A percentile compares a stretch with the other conserved stretches of the same genome.
Conservation (phyloP, 345 rosid species). For the Barbarea vulgaris region DNA sequence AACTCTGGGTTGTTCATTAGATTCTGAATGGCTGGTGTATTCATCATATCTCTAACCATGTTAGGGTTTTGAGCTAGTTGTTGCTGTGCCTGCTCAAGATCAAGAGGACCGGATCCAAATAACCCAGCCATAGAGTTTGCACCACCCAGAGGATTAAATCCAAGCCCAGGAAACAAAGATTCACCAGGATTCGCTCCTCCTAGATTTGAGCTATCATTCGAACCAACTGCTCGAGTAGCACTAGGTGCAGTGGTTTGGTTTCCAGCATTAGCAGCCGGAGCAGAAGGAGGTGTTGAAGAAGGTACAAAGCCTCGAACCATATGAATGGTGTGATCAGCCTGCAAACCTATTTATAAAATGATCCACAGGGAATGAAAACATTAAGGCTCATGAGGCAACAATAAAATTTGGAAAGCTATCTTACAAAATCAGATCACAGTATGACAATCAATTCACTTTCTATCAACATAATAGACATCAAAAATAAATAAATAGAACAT, state of each 20-base stretch:
- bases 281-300: slow-evolving; percentile 57
- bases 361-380: slow-evolving; percentile 18
- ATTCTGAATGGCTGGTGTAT: slow-evolving; percentile 77
- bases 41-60: slow-evolving; percentile 85
- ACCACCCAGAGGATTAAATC: slow-evolving; percentile 61
- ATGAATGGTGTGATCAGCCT: slow-evolving; percentile 92
- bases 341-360: slow-evolving; percentile 58
- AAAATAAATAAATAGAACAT: neutral
- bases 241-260: slow-evolving; percentile 48
- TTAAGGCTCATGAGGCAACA: slow-evolving; percentile 3
- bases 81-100: slow-evolving; percentile 82
- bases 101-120: slow-evolving; percentile 72
- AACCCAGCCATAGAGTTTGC: slow-evolving; percentile 57
- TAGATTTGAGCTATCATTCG: slow-evolving; percentile 52
- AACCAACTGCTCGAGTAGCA: slow-evolving; percentile 59
- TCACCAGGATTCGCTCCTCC: slow-evolving; percentile 61
- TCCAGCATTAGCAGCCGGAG: slow-evolving; percentile 50
- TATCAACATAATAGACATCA: neutral
- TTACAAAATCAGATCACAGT: slow-evolving; percentile 13
- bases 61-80: slow-evolving; percentile 78
- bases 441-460: slow-evolving; percentile 2
- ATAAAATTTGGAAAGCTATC: slow-evolving; percentile 3
- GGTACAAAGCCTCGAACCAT: slow-evolving; percentile 80
- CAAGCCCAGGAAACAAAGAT: slow-evolving; percentile 78
- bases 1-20: slow-evolving; percentile 87